A percentile compares a stretch with the other conserved stretches of the same genome.
phyloP scores from a whole-genome alignment of 768 basidiomycete species.

The Lentinula detonsa region DNA sequence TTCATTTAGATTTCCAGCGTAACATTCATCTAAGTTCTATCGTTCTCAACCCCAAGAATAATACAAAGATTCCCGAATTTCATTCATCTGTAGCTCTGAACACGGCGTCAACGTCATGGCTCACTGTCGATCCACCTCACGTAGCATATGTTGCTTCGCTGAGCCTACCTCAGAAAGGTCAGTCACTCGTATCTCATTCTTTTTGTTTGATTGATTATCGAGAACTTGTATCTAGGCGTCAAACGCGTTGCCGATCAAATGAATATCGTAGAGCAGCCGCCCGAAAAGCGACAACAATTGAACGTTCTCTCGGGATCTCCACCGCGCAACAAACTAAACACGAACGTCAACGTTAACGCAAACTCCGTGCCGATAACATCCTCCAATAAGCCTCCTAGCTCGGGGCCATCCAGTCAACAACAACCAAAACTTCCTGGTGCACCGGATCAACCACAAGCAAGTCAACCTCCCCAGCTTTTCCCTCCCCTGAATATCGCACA shows the following conservation, averaged over 20 bases:
- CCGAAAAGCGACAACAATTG: not conserved
- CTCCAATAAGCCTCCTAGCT: not conserved
- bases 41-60: slow-evolving; percentile 23
- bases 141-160: not conserved
- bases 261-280: not conserved
- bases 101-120: not conserved
- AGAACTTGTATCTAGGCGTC: not conserved
- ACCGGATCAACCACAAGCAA: not conserved
- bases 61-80: not conserved
- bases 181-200: not conserved
- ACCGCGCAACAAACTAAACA: not conserved
- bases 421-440: not conserved
- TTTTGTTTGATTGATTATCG: too few species aligned
- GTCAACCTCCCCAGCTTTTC: not conserved
- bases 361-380: not conserved
- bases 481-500: not conserved
- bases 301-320: not conserved
- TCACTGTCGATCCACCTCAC: not conserved
- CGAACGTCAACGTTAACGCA: not conserved
- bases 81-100: not conserved
- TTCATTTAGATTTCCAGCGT: slow-evolving; percentile 31
- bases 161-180: not conserved
- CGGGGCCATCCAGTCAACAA: not conserved
- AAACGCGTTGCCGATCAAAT: not conserved
- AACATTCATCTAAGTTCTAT: slow-evolving; percentile 54